Evolutionary conservation across 2,329 filamentous ascomycete species (phyloP).

Genomic region (Alternaria incomplexa): DNA sequence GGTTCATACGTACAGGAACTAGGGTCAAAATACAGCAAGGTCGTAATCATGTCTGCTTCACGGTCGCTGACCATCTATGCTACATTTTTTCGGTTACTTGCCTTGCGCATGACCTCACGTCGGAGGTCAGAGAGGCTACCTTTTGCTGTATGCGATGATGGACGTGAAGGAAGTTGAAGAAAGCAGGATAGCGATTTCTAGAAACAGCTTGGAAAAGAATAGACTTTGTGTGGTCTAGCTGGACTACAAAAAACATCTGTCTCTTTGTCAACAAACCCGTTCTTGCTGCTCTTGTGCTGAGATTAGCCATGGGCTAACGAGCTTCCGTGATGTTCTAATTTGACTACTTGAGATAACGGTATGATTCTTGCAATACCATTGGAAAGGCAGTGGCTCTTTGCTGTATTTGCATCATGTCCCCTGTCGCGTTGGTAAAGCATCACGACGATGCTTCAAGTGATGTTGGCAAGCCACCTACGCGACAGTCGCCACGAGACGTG

Average conservation of each 20-base stretch:
- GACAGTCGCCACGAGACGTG: neutral
- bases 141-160: neutral
- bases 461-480: neutral
- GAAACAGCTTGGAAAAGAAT: neutral
- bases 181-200: neutral
- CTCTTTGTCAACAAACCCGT: neutral
- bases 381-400: neutral
- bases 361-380: too few relatives aligned
- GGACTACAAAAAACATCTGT: neutral
- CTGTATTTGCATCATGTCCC: neutral
- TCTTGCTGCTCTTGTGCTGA: neutral
- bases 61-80: neutral
- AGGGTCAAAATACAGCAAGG: neutral
- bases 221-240: neutral
- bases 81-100: neutral
- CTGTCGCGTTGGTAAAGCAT: neutral
- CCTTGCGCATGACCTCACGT: neutral
- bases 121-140: rapidly evolving
- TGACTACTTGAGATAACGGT: neutral
- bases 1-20: neutral
- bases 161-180: neutral
- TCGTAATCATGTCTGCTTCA: too few relatives aligned
- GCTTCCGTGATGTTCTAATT: neutral
- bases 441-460: neutral
- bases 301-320: neutral